A percentile compares a stretch with the other conserved stretches of the same genome.
Evolutionary conservation across 2,329 filamentous ascomycete species (phyloP).

Genomic region (Colletotrichum tropicicola): DNA sequence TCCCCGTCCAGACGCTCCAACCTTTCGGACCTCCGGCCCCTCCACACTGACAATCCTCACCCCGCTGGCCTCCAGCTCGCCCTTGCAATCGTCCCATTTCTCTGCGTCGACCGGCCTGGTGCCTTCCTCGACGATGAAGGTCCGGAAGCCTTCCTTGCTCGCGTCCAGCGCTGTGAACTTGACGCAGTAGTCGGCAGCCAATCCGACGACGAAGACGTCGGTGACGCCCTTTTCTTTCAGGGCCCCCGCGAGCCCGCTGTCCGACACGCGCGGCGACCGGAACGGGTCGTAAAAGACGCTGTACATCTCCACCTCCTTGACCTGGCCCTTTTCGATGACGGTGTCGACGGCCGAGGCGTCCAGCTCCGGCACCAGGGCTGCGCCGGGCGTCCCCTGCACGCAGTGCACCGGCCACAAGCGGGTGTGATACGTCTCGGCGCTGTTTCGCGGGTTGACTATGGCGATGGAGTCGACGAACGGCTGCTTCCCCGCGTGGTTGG

Average conservation of each 20-base stretch:
- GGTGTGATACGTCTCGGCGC: slow-evolving; percentile 69
- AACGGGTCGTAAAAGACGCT: slow-evolving; percentile 90
- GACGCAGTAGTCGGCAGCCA: slow-evolving; percentile 93
- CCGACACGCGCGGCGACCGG: slow-evolving; percentile 62
- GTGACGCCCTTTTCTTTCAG: slow-evolving; percentile 70
- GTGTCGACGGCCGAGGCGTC: slow-evolving; percentile 66
- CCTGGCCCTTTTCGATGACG: slow-evolving; percentile 81
- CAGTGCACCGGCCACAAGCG: slow-evolving; percentile 93
- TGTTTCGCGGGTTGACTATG: slow-evolving; percentile 73
- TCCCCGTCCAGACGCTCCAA: slow-evolving; percentile 38
- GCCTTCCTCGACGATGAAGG: slow-evolving; percentile 81
- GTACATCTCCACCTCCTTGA: slow-evolving; percentile 87
- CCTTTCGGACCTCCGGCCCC: slow-evolving; percentile 63
- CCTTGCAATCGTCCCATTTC: slow-evolving; percentile 63
- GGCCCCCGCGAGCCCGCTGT: slow-evolving; percentile 68
- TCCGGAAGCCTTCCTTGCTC: slow-evolving; percentile 76
- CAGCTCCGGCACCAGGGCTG: slow-evolving; percentile 78
- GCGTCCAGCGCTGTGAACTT: slow-evolving; percentile 84
- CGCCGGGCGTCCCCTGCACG: slow-evolving; percentile 77
- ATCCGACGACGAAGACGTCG: slow-evolving; percentile 84
- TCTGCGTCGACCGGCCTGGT: slow-evolving; percentile 76
- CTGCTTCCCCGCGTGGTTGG: slow-evolving; percentile 74
- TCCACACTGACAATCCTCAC: slow-evolving; percentile 69
- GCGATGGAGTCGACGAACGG: slow-evolving; percentile 73
- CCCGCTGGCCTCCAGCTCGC: slow-evolving; percentile 64